A percentile compares a stretch with the other conserved stretches of the same genome.
Evolutionary conservation across 352 stramenopile species (phyloP).

Genomic region (Pythium brassicae): DNA sequence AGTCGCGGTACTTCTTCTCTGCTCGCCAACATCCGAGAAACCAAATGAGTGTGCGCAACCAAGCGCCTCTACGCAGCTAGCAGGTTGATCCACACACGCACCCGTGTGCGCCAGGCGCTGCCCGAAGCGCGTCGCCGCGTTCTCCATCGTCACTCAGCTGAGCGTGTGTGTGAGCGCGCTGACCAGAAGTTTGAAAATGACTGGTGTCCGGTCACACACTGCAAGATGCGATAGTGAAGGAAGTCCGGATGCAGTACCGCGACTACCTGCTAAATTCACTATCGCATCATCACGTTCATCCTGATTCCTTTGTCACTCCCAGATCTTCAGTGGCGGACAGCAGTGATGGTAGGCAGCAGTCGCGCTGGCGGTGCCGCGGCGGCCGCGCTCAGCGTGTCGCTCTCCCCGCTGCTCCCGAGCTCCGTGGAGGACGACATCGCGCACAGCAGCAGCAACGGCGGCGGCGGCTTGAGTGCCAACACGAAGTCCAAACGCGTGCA

Average conservation of each 20-base stretch:
- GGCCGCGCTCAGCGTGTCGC: conserved; percentile 58
- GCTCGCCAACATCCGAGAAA: neutral
- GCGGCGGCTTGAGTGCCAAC: conserved; percentile 3
- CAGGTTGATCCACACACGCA: too few relatives aligned
- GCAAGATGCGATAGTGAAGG: neutral
- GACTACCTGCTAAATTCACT: neutral
- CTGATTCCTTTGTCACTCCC: neutral
- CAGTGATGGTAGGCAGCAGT: conserved; percentile 43
- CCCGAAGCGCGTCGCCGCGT: conserved; percentile 76
- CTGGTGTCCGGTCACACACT: neutral
- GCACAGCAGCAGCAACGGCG: conserved; percentile 5
- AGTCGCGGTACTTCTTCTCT: conserved; percentile 86
- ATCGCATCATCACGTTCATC: neutral
- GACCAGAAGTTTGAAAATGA: conserved; percentile 5
- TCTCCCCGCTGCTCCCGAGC: conserved; percentile 73
- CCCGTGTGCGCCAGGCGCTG: conserved; percentile 82
- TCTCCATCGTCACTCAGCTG: conserved; percentile 37
- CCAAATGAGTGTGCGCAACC: neutral
- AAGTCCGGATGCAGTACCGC: neutral
- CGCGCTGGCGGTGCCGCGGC: conserved; percentile 30
- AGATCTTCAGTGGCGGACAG: neutral
- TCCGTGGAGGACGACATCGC: conserved; percentile 52
- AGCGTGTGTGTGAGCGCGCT: neutral
- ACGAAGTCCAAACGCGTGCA: conserved; percentile 50
- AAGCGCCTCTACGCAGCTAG: too few relatives aligned